Evolutionary conservation across 768 basidiomycete genomes (phyloP), one percentile per base, ranked within the genome.

Genomic region (Paxillus involutus): DNA sequence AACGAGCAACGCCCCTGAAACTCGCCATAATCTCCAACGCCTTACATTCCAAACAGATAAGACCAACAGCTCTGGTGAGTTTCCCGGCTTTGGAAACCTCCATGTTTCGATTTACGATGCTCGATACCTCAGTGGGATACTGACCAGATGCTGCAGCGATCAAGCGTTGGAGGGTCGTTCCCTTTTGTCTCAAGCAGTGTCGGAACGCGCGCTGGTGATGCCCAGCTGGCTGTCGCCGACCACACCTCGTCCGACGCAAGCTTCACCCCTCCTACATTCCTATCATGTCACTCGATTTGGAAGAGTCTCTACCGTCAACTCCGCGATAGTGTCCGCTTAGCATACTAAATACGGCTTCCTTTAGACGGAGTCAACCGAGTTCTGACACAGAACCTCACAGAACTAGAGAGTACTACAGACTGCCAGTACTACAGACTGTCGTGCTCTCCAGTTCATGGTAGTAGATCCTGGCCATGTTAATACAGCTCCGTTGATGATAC

Each of bases 211-310:
- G 10, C 39, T 17, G 9, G 21, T 11, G 29, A 42, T 32, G 32
- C 29, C 12, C 11, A 36, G 10, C 1, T 14, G n/a, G 26, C 11
- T 26, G 51, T 36, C 53, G 13, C 24, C 9, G 44, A 33, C n/a
- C 51, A 30, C 16, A 14, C 32, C 4, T 37, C 9, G 13, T 45
- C 42, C 49, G 33, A 44, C 19, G 47, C 42, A 12, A 10, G 36
- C 32, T 39, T 33, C 30, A 37, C 47, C 57, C 49, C 26, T 26
- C 26, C 26, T 26, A 26, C 26, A 26, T 26, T 63, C 59, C 58
- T 63, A 56, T 21, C 39, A 47, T 36, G 37, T 41, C 63, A 61
- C 66, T 65, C 66, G 55, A 68, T 70, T 68, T 68, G 62, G 68
- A 61, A 59, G 51, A 65, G 45, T 42, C 40, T 33, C 45, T 24